phyloP scores from a whole-genome alignment of 805 yeast species.

The Ogataea allantospora region DNA sequence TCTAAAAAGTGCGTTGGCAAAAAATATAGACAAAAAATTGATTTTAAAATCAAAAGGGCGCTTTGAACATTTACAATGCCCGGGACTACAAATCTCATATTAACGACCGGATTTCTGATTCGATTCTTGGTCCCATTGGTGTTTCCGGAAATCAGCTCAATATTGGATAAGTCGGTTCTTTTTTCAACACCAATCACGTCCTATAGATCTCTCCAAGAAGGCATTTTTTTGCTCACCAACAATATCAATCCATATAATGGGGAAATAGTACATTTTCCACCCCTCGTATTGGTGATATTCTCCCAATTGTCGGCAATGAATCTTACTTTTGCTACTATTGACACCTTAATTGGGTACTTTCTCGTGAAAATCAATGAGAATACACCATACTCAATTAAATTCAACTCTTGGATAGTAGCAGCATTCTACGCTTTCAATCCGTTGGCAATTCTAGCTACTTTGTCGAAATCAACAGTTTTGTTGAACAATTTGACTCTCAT shows the following conservation, averaged over 20 bases:
- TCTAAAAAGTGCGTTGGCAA: constrained; percentile 7
- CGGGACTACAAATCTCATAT: constrained; percentile 8
- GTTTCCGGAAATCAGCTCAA: constrained; percentile 30
- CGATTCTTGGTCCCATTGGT: constrained; percentile 28
- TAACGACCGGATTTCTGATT: constrained; percentile 26
- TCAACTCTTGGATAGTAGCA: constrained; percentile 23
- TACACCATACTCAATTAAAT: constrained; percentile 26
- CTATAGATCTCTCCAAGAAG: constrained; percentile 62
- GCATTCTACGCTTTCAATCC: constrained; percentile 80
- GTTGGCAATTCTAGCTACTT: constrained; percentile 60
- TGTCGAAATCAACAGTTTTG: constrained; percentile 64
- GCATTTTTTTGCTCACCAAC: constrained; percentile 57
- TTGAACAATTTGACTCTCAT: constrained; percentile 61
- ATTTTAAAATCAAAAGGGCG: constrained; percentile 1
- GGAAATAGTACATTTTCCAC: constrained; percentile 84
- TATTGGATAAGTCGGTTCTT: constrained; percentile 53
- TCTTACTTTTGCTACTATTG: constrained; percentile 56
- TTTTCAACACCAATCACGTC: constrained; percentile 75
- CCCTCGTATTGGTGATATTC: constrained; percentile 59
- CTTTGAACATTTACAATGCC: background rate
- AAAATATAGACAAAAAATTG: constrained; percentile 5
- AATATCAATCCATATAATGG: constrained; percentile 69
- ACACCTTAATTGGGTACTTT: constrained; percentile 54
- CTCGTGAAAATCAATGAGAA: constrained; percentile 50
- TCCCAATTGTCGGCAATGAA: constrained; percentile 35